A percentile compares a stretch with the other conserved stretches of the same genome.
phyloP scores from a whole-genome alignment of 2,329 filamentous ascomycete genomes.

The Alternaria alternata region DNA sequence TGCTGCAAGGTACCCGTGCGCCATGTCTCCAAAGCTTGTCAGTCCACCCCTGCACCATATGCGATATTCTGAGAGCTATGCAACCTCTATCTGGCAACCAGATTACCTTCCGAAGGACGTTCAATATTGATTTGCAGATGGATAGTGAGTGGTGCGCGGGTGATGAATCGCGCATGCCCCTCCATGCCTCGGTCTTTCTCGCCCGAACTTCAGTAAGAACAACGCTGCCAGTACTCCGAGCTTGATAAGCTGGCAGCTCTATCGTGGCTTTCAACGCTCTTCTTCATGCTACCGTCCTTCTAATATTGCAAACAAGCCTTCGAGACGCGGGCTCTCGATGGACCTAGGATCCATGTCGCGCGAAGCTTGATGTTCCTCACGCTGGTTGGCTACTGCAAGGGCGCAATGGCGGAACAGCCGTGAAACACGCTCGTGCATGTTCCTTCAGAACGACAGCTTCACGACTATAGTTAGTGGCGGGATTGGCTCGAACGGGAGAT shows the following conservation, averaged over 20 bases:
- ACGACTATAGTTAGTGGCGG: slow-evolving; percentile 20
- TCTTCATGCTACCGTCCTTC: slow-evolving; percentile 6
- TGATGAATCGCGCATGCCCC: not conserved
- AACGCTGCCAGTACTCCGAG: not conserved
- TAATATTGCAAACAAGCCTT: slow-evolving; percentile 20
- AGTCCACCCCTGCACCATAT: not conserved
- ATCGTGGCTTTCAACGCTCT: not conserved
- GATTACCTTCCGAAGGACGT: not conserved
- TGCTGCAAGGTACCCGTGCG: slow-evolving; percentile 14
- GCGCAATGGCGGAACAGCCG: slow-evolving; percentile 23
- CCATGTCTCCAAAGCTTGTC: slow-evolving; percentile 3
- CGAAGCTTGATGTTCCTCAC: slow-evolving; percentile 28
- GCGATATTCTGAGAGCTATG: not conserved
- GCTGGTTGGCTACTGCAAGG: slow-evolving; percentile 21
- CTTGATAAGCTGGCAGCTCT: not conserved
- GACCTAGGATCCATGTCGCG: slow-evolving; percentile 9
- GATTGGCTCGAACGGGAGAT: slow-evolving; percentile 13
- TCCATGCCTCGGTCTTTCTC: not conserved
- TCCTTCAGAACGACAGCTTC: slow-evolving; percentile 23
- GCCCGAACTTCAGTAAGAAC: not conserved
- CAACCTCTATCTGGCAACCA: not conserved
- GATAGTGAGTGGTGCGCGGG: not conserved
- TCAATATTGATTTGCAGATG: slow-evolving; percentile 3
- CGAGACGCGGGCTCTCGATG: slow-evolving; percentile 17
- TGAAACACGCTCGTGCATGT: slow-evolving; percentile 29